Evolutionary conservation across 2,329 filamentous ascomycete genomes (phyloP).

Genomic region (Stagonosporopsis vannaccii): DNA sequence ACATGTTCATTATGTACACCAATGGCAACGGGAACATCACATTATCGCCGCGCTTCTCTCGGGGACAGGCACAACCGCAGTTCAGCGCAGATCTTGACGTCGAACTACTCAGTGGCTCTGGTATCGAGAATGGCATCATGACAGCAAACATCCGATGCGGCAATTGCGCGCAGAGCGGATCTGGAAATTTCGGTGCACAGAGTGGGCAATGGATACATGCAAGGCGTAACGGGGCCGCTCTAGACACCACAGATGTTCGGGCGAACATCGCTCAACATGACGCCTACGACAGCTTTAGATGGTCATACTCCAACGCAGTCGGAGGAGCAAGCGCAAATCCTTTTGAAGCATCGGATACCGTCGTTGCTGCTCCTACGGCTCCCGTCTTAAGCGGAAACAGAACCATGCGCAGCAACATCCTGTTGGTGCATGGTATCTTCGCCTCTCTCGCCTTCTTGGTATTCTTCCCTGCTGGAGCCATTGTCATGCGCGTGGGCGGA

Average conservation of each 20-base stretch:
- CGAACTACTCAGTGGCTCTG: conserved; percentile 66
- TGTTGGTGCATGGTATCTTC: conserved; percentile 46
- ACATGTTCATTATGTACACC: conserved; percentile 70
- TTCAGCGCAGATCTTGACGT: conserved; percentile 55
- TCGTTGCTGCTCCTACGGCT: conserved; percentile 30
- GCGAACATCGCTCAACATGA: conserved; percentile 7
- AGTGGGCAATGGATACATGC: conserved; percentile 59
- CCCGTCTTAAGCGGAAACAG: background rate
- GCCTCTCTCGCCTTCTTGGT: conserved; percentile 47
- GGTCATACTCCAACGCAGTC: conserved; percentile 15
- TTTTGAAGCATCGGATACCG: conserved; percentile 10
- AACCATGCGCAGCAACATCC: conserved; percentile 22
- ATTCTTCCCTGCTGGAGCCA: conserved; percentile 51
- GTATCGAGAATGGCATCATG: conserved; percentile 61
- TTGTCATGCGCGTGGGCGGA: conserved; percentile 47
- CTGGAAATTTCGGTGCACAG: conserved; percentile 52
- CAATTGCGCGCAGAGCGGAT: conserved; percentile 57
- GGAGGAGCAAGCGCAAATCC: conserved; percentile 20
- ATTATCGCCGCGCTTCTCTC: conserved; percentile 63
- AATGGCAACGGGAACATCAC: conserved; percentile 63
- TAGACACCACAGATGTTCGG: conserved; percentile 51
- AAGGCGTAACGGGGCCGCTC: conserved; percentile 49
- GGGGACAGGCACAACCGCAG: conserved; percentile 58
- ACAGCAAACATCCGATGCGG: conserved; percentile 63
- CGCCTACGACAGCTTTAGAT: conserved; percentile 9